Evolutionary conservation across 2,329 filamentous ascomycete species (phyloP), one percentile per base, ranked within the genome.

Genomic region (Verruconis gallopava): DNA sequence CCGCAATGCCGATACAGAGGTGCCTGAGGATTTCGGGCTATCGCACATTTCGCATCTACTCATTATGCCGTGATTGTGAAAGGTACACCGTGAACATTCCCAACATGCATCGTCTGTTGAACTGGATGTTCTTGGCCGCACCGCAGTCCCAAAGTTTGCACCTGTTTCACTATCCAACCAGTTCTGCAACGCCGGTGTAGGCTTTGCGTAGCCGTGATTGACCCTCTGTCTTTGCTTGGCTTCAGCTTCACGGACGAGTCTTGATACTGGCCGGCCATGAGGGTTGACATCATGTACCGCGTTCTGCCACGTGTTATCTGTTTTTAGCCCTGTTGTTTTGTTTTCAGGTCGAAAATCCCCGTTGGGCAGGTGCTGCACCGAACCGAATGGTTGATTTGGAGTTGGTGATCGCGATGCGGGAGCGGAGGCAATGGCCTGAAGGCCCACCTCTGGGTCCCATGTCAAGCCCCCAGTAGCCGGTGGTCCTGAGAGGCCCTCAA

Each of bases 31-130:
- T 30, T 30, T 28, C 12, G 37, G 19, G 34, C 68, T 58, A 4
- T 64, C 66, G 50, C 76, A 80, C 2, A 68, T 75, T 45, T 75
- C 75, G 55, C 76, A 80, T 35, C 67, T 66, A 9, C 78, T 65
- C 48, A 68, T 75, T 19, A 67, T 66, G n/a, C 71, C 51, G 1
- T 73, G 70, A 46, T 80, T 80, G 45, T 73, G 65, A 28, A 78
- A 68, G 0, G 76, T 80, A 57, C 76, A 80, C 45, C 70, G 64
- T 9, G 69, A 63, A 51, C 76, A 80, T 18, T 66, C 64, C 76
- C 76, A 80, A 33, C 67, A 22, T 18, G 35, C 38, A 25, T 5
- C 11, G 18, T 4, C 35, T 20, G 20, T 30, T 44, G 38, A 11
- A 5, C 5, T 5, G 15, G 3, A 21, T 9, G 5, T 17, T 14